Evolutionary conservation across 2,329 filamentous ascomycete genomes (phyloP).

Genomic region (Albophoma yamanashiensis): DNA sequence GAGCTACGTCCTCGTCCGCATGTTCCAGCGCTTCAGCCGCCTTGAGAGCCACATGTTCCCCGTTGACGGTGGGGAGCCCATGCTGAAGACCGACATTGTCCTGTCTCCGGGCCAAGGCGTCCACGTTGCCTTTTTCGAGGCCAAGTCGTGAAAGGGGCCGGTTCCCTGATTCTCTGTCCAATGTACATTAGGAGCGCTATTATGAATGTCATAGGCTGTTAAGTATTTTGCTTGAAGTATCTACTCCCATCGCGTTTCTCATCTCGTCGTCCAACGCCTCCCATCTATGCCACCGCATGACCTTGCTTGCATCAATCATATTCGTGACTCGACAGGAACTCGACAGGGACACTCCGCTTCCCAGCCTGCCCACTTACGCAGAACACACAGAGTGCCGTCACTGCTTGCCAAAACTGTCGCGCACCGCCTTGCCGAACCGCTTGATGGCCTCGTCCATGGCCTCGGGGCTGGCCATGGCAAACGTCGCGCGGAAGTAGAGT

Average conservation of each 20-base stretch:
- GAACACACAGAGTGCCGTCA: slow-evolving; percentile 5
- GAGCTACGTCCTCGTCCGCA: slow-evolving; percentile 57
- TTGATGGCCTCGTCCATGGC: slow-evolving; percentile 63
- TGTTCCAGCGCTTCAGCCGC: slow-evolving; percentile 61
- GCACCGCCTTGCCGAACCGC: slow-evolving; percentile 66
- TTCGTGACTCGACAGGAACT: neutral
- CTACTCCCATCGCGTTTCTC: neutral
- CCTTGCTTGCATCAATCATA: neutral
- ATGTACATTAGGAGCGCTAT: neutral
- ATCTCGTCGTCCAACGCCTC: neutral
- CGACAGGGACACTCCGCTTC: neutral
- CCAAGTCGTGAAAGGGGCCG: slow-evolving; percentile 12
- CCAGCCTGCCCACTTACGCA: neutral
- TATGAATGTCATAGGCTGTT: neutral
- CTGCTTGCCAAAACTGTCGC: slow-evolving; percentile 37
- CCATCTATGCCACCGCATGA: neutral
- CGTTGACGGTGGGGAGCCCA: slow-evolving; percentile 42
- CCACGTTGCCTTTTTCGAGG: slow-evolving; percentile 43
- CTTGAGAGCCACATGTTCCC: slow-evolving; percentile 47
- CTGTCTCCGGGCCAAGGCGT: slow-evolving; percentile 50
- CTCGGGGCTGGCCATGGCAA: slow-evolving; percentile 64
- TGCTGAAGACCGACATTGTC: slow-evolving; percentile 49
- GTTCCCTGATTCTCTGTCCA: neutral
- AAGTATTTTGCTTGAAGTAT: neutral
- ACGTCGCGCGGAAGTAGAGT: slow-evolving; percentile 85